Base-by-base conservation (phyloP, 1,284 basidiomycete genomes). In the Albatrellus sp. region DNA sequence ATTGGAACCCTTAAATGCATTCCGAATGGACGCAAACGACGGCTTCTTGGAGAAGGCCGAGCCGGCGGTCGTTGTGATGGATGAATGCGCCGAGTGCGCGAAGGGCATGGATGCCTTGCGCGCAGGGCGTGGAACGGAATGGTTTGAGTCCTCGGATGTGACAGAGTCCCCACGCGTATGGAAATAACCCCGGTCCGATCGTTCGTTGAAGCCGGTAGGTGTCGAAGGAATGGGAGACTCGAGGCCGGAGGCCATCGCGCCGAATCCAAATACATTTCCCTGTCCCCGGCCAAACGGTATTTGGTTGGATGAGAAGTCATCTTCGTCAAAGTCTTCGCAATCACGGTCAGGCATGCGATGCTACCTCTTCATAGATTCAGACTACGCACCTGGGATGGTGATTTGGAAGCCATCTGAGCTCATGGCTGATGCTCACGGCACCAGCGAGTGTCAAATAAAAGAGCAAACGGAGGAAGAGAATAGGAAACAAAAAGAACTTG, bases 21-120 rank as follows among this genome's bases (percentile, higher is more conserved):
- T 90, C 43, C 87, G 80, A 46, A 93, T 75, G 7, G 85, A 90
- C 1, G 89, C 87, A 52, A 91, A 87, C 0, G 86, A 89, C 1
- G 85, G 64, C 52, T 90, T 90, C 66, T 90, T 90, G 40, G 78
- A 69, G 55, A 86, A 80, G 2, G 77, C 69, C 6, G 73, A 65
- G 28, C 62, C 56, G 19, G 60, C 54, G 2, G 63, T 67, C 2
- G 72, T 74, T 17, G 75, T 70, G 43, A 84, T 67, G 3, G 82
- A 87, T 1, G 80, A 74, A 51, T 82, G 80, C 7, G 82, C 66
- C 17, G 77, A 73, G 57, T 87, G 81, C 7, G 69, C 73, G 53
- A 77, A 78, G 11, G 77, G 70, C 42, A 72, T 65, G 41, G 63
- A 64, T 56, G 57, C 67, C 69, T 69, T 52, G 66, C 58, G 60